Percentiles rank a stretch among this genome's conserved stretches.
Conservation (phyloP, 306 rosid genomes). For the Spatholobus suberectus region DNA sequence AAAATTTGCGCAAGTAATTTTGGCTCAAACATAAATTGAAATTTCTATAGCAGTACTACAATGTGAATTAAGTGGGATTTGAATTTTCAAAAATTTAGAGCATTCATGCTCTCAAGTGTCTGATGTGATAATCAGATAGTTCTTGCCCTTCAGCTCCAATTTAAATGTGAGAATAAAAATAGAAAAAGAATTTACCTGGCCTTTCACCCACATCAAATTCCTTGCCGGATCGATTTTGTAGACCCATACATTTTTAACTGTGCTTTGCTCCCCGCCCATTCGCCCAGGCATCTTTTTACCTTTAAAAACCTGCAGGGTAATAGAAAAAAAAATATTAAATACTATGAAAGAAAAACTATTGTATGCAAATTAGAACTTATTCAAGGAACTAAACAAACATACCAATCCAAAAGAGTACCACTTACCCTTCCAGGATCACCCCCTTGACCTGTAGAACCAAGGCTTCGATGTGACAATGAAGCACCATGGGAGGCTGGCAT, state of each 20-base stretch:
- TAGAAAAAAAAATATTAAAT: slow-evolving; percentile 16
- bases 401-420: slow-evolving; percentile 16
- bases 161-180: slow-evolving; percentile 17
- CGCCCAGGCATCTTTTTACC: slow-evolving; percentile 93
- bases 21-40: not conserved
- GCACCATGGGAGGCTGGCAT: slow-evolving; percentile 82
- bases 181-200: slow-evolving; percentile 72
- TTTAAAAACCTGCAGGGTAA: slow-evolving; percentile 70
- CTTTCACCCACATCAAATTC: slow-evolving; percentile 92
- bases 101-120: not conserved
- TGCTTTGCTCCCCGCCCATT: slow-evolving; percentile 91
- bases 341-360: not conserved
- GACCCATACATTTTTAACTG: slow-evolving; percentile 93
- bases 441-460: slow-evolving; percentile 82
- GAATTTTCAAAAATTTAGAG: not conserved
- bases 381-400: not conserved
- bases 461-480: slow-evolving; percentile 64
- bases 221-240: slow-evolving; percentile 95
- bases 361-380: slow-evolving; percentile 21
- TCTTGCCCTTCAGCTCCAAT: slow-evolving; percentile 6
- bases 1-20: slow-evolving; percentile 13
- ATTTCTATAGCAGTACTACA: not conserved
- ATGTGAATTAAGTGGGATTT: slow-evolving; percentile 17
- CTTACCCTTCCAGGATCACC: slow-evolving; percentile 80
- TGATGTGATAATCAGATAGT: slow-evolving; percentile 10